Evolutionary conservation across 1,139 yeast genomes (phyloP).

Genomic region (Yamadazyma triangularis): DNA sequence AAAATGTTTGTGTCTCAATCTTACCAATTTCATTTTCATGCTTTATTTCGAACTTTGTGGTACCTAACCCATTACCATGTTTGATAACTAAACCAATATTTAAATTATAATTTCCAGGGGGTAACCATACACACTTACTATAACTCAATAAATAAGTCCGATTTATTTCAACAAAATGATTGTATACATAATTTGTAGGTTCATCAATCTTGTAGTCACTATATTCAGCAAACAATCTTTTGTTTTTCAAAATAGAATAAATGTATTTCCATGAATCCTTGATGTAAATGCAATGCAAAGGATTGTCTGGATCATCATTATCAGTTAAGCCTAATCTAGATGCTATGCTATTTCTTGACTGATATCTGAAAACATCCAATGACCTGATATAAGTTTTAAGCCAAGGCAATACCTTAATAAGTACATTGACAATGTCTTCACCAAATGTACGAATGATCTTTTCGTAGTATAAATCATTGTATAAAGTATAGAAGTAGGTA

Average conservation of each 20-base stretch:
- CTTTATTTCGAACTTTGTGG: constrained; percentile 50
- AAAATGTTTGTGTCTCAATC: constrained; percentile 32
- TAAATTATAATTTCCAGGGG: constrained; percentile 49
- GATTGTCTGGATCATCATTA: constrained; percentile 12
- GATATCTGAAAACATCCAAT: constrained; percentile 43
- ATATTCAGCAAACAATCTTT: constrained; percentile 50
- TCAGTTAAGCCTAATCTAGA: constrained; percentile 22
- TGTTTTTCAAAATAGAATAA: constrained; percentile 46
- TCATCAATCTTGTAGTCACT: constrained; percentile 49
- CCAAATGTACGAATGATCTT: constrained; percentile 43
- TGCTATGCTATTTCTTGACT: constrained; percentile 31
- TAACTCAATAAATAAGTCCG: constrained; percentile 48
- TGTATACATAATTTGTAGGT: constrained; percentile 42
- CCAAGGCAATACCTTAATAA: constrained; percentile 36
- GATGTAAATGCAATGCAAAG: constrained; percentile 25
- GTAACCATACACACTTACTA: constrained; percentile 41
- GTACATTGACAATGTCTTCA: constrained; percentile 23
- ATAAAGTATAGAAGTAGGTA: constrained; percentile 40
- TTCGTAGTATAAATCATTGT: constrained; percentile 47
- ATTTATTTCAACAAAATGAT: constrained; percentile 44
- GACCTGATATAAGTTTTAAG: constrained; percentile 40
- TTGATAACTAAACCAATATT: constrained; percentile 51
- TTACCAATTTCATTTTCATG: constrained; percentile 20
- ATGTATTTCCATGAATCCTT: constrained; percentile 55
- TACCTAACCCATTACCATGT: constrained; percentile 54